Percentiles rank a stretch among this genome's conserved stretches.
Conservation (phyloP, 805 yeast species). For the Ogataea neopini region DNA sequence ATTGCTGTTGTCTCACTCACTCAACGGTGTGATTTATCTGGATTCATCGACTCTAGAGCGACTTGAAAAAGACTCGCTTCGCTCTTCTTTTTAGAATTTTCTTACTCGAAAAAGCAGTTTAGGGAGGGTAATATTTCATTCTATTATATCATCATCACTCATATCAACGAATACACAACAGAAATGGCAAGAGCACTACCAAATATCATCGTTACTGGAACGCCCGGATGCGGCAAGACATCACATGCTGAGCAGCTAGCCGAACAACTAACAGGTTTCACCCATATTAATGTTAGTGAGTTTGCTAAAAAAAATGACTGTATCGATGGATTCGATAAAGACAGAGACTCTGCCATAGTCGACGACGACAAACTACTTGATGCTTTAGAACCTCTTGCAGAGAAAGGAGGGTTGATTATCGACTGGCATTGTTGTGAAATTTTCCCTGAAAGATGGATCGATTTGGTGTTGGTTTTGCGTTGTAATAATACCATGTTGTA, state of each 20-base stretch:
- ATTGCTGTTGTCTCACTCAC: not conserved
- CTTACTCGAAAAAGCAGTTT: slow-evolving; percentile 1
- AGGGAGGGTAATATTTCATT: slow-evolving; percentile 11
- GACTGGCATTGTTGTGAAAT: slow-evolving; percentile 99
- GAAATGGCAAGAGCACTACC: slow-evolving; percentile 46
- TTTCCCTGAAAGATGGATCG: slow-evolving; percentile 91
- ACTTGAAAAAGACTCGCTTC: no score
- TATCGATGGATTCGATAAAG: slow-evolving; percentile 83
- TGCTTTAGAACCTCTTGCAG: slow-evolving; percentile 71
- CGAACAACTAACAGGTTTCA: slow-evolving; percentile 49
- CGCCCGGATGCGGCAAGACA: slow-evolving; percentile 90
- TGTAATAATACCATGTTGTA: slow-evolving; percentile 71
- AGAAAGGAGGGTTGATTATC: slow-evolving; percentile 82
- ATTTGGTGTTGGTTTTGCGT: slow-evolving; percentile 84
- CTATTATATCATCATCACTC: no score
- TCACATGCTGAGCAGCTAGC: slow-evolving; percentile 62
- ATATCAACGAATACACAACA: not conserved
- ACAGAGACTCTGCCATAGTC: slow-evolving; percentile 80
- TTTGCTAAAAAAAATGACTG: slow-evolving; percentile 77
- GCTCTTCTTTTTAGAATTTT: no score
- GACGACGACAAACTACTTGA: slow-evolving; percentile 91
- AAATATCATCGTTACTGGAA: slow-evolving; percentile 89
- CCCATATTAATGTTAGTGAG: slow-evolving; percentile 69
- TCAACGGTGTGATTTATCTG: no score
- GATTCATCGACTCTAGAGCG: no score